These are phyloP conservation scores for Verticillium nubilum DNA, from an alignment of 2,329 filamentous ascomycete genomes.

Conservation along the genomic window DNA sequence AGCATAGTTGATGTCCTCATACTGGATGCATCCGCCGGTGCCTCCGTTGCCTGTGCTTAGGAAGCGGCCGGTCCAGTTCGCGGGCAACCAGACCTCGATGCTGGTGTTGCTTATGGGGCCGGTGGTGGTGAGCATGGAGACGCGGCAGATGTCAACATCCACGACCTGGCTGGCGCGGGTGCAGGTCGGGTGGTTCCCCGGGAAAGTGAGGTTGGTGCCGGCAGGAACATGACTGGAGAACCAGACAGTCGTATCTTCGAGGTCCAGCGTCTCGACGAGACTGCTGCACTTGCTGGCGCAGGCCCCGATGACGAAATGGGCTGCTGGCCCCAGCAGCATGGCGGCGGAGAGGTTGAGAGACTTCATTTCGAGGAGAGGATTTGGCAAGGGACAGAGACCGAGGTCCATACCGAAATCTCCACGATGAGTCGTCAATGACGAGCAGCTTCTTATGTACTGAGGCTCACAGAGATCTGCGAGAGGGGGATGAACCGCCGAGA, in stretches of 20 bases:
- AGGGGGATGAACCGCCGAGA: background rate
- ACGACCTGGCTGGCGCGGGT: constrained; percentile 13
- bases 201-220: constrained; percentile 30
- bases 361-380: constrained; percentile 7
- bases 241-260: constrained; percentile 26
- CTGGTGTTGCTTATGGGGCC: constrained; percentile 37
- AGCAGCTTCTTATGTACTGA: constrained; percentile 1
- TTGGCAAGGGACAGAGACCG: background rate
- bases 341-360: constrained; percentile 4
- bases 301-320: constrained; percentile 6
- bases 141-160: constrained; percentile 19
- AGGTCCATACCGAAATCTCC: background rate
- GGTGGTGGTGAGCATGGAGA: constrained; percentile 22
- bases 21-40: constrained; percentile 38
- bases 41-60: constrained; percentile 44
- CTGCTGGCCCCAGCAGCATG: constrained; percentile 6
- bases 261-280: constrained; percentile 22
- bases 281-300: constrained; percentile 13
- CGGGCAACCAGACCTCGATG: constrained; percentile 41
- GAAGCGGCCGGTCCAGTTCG: constrained; percentile 37
- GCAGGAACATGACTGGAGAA: constrained; percentile 29
- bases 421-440: background rate
- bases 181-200: constrained; percentile 33
- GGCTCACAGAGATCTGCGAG: background rate
- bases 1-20: constrained; percentile 37